Conservation (phyloP, 1,284 basidiomycete genomes). For the Moesziomyces sp. region DNA sequence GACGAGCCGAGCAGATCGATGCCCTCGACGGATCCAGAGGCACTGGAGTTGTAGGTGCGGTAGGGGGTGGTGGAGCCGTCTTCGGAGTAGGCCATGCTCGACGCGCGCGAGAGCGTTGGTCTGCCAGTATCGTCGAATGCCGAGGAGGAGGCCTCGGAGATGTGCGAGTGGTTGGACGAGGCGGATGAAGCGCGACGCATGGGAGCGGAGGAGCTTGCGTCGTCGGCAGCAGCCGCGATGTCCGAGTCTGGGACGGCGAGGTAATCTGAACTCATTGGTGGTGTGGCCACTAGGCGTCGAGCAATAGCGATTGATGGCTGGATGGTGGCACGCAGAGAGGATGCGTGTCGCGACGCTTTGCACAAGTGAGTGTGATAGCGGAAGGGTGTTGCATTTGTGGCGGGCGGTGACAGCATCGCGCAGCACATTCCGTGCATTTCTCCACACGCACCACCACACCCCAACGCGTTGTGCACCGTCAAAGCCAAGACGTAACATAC, state of each 20-base stretch:
- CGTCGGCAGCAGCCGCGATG: constrained; percentile 3
- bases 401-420: constrained; percentile 36
- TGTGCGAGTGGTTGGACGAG: constrained; percentile 20
- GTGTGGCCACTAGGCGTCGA: not conserved
- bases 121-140: not conserved
- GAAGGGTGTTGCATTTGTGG: not conserved
- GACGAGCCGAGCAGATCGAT: constrained; percentile 38
- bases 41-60: constrained; percentile 32
- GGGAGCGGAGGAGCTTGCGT: not conserved
- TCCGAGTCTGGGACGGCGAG: constrained; percentile 15
- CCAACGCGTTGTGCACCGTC: too few relatives aligned
- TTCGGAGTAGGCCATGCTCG: constrained; percentile 37
- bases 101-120: constrained; percentile 33
- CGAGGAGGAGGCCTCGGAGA: constrained; percentile 16
- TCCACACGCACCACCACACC: constrained; percentile 20
- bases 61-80: constrained; percentile 17
- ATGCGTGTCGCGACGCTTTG: too few relatives aligned
- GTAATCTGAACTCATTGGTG: constrained; percentile 8
- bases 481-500: too few relatives aligned
- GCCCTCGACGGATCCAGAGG: constrained; percentile 35
- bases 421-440: constrained; percentile 11
- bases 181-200: constrained; percentile 33
- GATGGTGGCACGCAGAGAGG: not conserved
- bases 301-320: not conserved
- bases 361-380: constrained; percentile 1